phyloP scores from a whole-genome alignment of 1,284 basidiomycete genomes.

The Naganishia cerealis region DNA sequence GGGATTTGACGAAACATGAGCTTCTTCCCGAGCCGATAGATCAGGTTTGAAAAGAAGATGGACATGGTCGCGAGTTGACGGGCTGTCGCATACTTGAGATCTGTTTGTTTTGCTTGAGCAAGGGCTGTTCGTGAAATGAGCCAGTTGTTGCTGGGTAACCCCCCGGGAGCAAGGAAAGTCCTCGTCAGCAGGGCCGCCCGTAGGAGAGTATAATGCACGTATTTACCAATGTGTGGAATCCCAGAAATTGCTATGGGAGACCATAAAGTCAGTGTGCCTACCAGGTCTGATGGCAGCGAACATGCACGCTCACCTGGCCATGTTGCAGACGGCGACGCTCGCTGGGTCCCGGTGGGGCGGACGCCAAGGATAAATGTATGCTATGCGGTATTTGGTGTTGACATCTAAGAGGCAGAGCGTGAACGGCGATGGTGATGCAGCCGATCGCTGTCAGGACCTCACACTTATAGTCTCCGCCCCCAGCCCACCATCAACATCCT shows the following conservation, averaged over 20 bases:
- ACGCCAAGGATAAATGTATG: not conserved
- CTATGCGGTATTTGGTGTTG: no score
- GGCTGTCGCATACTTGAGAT: slow-evolving; percentile 72
- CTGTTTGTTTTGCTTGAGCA: slow-evolving; percentile 69
- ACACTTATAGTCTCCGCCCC: no score
- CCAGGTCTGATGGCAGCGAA: not conserved
- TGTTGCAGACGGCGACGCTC: not conserved
- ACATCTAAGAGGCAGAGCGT: no score
- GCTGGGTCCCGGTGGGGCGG: not conserved
- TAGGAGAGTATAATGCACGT: not conserved
- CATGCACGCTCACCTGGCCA: slow-evolving; percentile 17
- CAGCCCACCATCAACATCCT: slow-evolving; percentile 12
- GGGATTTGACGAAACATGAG: slow-evolving; percentile 81
- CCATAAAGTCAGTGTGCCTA: not conserved
- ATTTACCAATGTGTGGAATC: slow-evolving; percentile 55
- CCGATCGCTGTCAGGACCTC: no score
- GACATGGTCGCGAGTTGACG: slow-evolving; percentile 73
- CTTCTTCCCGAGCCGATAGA: slow-evolving; percentile 82
- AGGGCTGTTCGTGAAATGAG: slow-evolving; percentile 76
- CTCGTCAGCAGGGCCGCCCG: not conserved
- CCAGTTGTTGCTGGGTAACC: slow-evolving; percentile 71
- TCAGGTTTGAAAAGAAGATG: slow-evolving; percentile 81
- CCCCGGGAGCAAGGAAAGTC: not conserved
- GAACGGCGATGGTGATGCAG: no score
- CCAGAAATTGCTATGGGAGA: slow-evolving; percentile 52